phyloP scores from a whole-genome alignment of 2,329 filamentous ascomycete species.

The Penicillium nordicum region DNA sequence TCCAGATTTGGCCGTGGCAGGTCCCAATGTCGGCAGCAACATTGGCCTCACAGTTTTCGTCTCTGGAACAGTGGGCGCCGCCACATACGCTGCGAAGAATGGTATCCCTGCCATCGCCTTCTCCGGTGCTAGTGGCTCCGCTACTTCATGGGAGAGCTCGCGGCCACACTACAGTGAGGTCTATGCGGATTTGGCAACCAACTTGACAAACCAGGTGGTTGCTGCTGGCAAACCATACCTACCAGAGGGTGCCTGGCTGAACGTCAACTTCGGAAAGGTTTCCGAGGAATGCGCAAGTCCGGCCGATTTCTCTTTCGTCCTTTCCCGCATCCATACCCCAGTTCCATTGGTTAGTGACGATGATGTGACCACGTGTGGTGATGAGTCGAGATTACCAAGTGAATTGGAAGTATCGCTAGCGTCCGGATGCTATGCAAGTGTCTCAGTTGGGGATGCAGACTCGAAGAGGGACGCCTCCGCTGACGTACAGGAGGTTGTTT shows the following conservation, averaged over 20 bases:
- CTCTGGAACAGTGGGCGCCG: constrained; percentile 67
- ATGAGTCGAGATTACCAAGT: constrained; percentile 54
- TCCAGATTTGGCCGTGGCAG: constrained; percentile 63
- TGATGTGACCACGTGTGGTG: constrained; percentile 59
- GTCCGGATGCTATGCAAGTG: constrained; percentile 58
- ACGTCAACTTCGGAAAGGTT: constrained; percentile 64
- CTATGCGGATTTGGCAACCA: constrained; percentile 63
- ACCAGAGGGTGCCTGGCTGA: constrained; percentile 59
- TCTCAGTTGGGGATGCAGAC: constrained; percentile 60
- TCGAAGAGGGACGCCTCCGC: constrained; percentile 60
- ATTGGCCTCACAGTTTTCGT: constrained; percentile 55
- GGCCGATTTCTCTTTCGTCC: constrained; percentile 60
- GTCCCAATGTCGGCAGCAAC: constrained; percentile 61
- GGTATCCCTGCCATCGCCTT: constrained; percentile 67
- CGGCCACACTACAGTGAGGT: constrained; percentile 52
- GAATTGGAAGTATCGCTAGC: constrained; percentile 54
- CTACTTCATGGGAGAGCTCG: constrained; percentile 52
- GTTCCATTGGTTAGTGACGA: constrained; percentile 32
- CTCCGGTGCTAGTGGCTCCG: constrained; percentile 53
- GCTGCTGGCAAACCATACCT: constrained; percentile 60
- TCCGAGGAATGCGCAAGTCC: constrained; percentile 50
- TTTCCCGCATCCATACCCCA: constrained; percentile 58
- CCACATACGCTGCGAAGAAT: constrained; percentile 54
- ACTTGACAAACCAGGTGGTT: constrained; percentile 56
- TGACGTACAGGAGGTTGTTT: constrained; percentile 50